Evolutionary conservation across 176 grass and related monocot genomes (phyloP), one percentile per base, ranked within the genome.

Genomic region (Bolboschoenus planiculmis): DNA sequence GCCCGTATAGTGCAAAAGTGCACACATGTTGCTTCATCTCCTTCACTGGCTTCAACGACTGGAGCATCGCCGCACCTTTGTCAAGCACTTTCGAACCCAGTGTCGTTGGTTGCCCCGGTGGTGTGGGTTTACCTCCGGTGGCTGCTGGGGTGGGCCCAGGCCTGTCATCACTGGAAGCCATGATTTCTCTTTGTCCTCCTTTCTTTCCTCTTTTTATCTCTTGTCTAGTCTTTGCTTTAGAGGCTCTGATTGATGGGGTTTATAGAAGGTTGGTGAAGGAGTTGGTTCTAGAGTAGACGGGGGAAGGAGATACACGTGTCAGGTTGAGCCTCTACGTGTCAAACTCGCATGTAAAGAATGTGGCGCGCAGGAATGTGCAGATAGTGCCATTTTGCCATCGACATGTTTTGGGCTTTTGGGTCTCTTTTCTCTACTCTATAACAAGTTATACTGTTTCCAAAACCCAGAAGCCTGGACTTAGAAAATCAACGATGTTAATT

Each of bases 11-110:
- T 2, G 89, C 89, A 86, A 95, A 86, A 60, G 87, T 98, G 90
- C 92, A 95, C 36, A 86, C 86, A 71, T 97, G 95, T 87, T 91
- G 88, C 85, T 92, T 92, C 37, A 89, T 88, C 85, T 94, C 91
- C 90, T 85, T 90, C 83, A 94, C 90, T 0, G 92, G 90, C 0
- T 84, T 88, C 59, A 94, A 68, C 37, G 92, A 81, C 83, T 97
- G 92, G 44, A 89, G 16, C 90, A 87, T 81, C 87, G 86, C 88
- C 35, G 88, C 88, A 10, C 95, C 90, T 84, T 88, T 97, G 85
- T 92, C 92, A 2, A 97, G 87, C 78, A 94, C 21, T 64, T 59
- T 37, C 10, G 85, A 77, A 23, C 50, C 64, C 54, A 83, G 13
- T 13, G 64, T 66, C 53, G 87, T 91, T 40, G 88, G 83, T 73